These are phyloP conservation scores for Scedosporium boydii DNA, from an alignment of 2,329 filamentous ascomycete species.

Conservation along the genomic window DNA sequence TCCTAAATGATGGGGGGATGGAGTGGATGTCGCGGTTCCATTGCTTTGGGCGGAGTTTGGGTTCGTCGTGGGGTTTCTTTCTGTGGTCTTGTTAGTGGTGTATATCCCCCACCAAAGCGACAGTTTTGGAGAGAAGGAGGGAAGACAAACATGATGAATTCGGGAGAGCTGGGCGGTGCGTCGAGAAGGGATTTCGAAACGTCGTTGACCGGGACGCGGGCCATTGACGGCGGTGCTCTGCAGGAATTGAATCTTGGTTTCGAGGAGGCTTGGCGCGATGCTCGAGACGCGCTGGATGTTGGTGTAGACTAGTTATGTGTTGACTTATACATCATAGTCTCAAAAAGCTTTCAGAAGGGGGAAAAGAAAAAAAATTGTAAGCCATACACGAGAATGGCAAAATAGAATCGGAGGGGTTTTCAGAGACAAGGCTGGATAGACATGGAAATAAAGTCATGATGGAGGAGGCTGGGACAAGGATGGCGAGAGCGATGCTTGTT, in stretches of 20 bases:
- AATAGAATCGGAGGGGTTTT: not conserved
- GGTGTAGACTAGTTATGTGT: too few species aligned
- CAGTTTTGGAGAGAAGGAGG: not conserved
- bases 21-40: not conserved
- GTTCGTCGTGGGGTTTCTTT: constrained; percentile 5
- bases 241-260: not conserved
- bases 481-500: not conserved
- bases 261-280: not conserved
- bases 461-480: not conserved
- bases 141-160: constrained; percentile 4
- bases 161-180: constrained; percentile 5
- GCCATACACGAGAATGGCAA: not conserved
- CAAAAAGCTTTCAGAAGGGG: not conserved
- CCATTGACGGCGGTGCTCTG: not conserved
- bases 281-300: not conserved
- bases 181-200: not conserved
- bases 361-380: not conserved
- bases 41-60: constrained; percentile 3
- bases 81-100: not conserved
- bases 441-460: too few species aligned
- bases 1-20: not conserved
- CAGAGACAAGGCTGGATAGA: too few species aligned
- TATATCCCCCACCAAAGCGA: not conserved
- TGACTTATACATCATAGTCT: too few species aligned
- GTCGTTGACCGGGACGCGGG: not conserved